These are phyloP conservation scores for Acorus calamus DNA, from an alignment of 106 monocot species.

Conservation along the genomic window DNA sequence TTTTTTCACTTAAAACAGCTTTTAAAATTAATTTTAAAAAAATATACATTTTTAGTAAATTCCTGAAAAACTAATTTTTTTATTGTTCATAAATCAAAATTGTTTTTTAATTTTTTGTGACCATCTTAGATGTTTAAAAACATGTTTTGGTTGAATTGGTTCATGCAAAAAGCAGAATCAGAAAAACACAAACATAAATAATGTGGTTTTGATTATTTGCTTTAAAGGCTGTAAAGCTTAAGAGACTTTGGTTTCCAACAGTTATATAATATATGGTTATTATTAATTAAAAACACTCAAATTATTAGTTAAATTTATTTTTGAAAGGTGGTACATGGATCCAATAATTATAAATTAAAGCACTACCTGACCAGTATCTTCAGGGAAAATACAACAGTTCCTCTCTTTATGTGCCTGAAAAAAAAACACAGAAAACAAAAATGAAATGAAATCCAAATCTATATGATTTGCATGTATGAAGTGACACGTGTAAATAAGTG, in stretches of 20 bases:
- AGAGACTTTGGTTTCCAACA: slow-evolving; percentile 2
- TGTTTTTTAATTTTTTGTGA: too few species aligned
- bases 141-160: too few species aligned
- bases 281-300: neutral
- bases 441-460: neutral
- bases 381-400: slow-evolving; percentile 51
- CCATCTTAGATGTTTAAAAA: too few species aligned
- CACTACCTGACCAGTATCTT: slow-evolving; percentile 58
- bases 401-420: slow-evolving; percentile 49
- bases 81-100: too few species aligned
- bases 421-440: neutral
- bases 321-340: slow-evolving; percentile 3
- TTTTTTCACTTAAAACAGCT: too few species aligned
- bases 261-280: neutral
- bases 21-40: too few species aligned
- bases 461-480: neutral
- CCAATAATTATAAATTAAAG: neutral
- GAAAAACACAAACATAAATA: too few species aligned
- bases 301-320: neutral
- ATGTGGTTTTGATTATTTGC: neutral
- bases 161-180: too few species aligned
- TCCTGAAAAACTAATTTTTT: too few species aligned
- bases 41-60: too few species aligned
- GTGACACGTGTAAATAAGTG: neutral
- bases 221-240: slow-evolving; percentile 3